Base-by-base conservation (phyloP, 208 protist species). In the Leishmania amazonensis region DNA sequence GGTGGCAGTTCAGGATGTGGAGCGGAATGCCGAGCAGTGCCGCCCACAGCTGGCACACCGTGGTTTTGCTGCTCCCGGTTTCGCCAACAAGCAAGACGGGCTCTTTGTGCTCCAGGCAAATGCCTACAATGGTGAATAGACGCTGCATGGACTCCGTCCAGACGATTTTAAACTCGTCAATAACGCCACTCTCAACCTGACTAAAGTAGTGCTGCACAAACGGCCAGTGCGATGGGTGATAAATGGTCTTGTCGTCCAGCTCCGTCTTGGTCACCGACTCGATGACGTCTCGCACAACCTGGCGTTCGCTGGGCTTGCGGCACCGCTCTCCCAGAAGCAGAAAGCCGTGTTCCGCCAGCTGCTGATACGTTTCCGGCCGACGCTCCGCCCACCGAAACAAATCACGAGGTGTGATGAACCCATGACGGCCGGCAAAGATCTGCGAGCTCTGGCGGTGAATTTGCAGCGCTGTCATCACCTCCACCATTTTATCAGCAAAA, bases 331-430 rank as follows among this genome's bases (percentile, higher is more conserved):
- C 99, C 0, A 99, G 87, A 9, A 99, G 88, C 79, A 99, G 93
- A 76, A 99, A 99, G 28, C 99, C 99, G 80, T 99, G 96, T 72
- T 98, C 88, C 45, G 98, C 99, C 4, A 99, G 92, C 84, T 98
- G 91, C 77, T 99, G 90, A 78, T 99, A 98, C 21, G 94, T 98
- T 19, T 71, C 54, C 13, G 97, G 94, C 35, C 90, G 79, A 38
- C 99, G 91, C 76, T 99, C 96, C 0, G 99, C 99, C 99, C 99
- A 99, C n/a, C 99, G 93, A 92, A 99, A 99, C 11, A 99, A 86
- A 88, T 99, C 99, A 76, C 99, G 95, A 28, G 99, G 96, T 21
- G 99, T 99, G 62, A 99, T 99, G 85, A 99, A 99, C 31, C 98
- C 99, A 84, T 99, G 94, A 78, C 99, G 97, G 35, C 99, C 99